Evolutionary conservation across 495 filamentous ascomycete species (phyloP), one percentile per base, ranked within the genome.

Genomic region (Aspergillus indologenus): DNA sequence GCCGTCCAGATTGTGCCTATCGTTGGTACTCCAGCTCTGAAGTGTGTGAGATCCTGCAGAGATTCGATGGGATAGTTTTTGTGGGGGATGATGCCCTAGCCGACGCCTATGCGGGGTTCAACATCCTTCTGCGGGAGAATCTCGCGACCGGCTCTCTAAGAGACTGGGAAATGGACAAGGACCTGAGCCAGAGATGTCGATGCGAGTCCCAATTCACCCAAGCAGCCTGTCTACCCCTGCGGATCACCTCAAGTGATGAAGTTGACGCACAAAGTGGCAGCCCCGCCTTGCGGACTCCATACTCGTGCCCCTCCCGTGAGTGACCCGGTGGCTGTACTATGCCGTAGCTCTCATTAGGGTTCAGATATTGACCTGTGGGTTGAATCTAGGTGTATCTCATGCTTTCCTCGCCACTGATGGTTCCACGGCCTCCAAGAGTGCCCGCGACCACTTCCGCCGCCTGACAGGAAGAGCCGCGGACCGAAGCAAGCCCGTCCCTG

Each of bases 31-130:
- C 72, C 15, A 66, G 68, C 18, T 20, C 64, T 11, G 76, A 83
- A 46, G 74, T 78, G 31, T 81, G 80, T 62, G 76, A 79, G 66
- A 77, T 81, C 18, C 70, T 81, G 20, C 71, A 75, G 40, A 74
- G 76, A 24, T 80, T 81, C 57, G 76, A 79, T 43, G 66, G 68
- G 11, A 54, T 81, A 14, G 54, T 74, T 34, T 81, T 81, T 54
- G 59, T 80, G 52, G 79, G 79, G 18, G 78, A 81, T 57, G 68
- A 79, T 49, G 63, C 73, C 47, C 65, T 78, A 6, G 66, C 68
- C 60, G 66, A 71, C 23, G 68, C 79, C 52, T 81, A 83, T 58
- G 67, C 71, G 17, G 76, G 73, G 19, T 76, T 83, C 61, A 81
- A 81, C 55, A 71, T 81, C 49, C 69, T 83, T 23, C 71, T 81